Base-by-base conservation (phyloP, 1,139 yeast species). In the Diutina scorzettiae region DNA sequence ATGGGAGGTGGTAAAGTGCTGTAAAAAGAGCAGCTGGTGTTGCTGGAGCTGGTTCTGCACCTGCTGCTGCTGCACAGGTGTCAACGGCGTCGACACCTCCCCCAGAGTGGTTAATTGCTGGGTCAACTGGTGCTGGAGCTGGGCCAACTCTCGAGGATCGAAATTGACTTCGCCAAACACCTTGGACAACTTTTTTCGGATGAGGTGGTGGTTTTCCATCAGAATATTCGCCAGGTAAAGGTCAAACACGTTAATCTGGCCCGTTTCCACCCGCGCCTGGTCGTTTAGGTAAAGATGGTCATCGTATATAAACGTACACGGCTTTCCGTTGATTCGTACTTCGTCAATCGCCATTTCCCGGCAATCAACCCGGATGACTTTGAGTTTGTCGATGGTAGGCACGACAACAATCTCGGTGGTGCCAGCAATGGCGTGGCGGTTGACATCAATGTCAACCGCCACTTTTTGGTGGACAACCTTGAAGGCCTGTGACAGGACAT, bases 361-460 rank as follows among this genome's bases (percentile, higher is more conserved):
- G 48, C 95, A 85, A 57, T 91, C 97, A 43, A 91, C 64, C 44
- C 75, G 73, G 27, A 91, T 66, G 12, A 66, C 64, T 43, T 73
- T 75, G 37, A 89, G 61, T 1, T 66, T 58, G 9, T 76, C 73
- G 17, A 79, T 76, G 2, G 78, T 64, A 0, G 97, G 96, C 19
- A 84, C 64, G 12, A 89, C 66, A 2, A 93, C 81, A 30, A 91
- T 63, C 55, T 87, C 96, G 0, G 97, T 86, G 51, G 75, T 71
- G 12, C 97, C 98, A n/a, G 60, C 59, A 9, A 80, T 59, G 19
- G 59, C 53, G 45, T 72, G 71, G 33, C 63, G 60, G 18, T 78
- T 69, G 36, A 82, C 59, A 55, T 81, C 86, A 4, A 82, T 73
- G 55, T 81, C 89, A 30, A 82, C 57, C 24, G 73, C 68, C 11